Evolutionary conservation across 2,329 filamentous ascomycete species (phyloP), one percentile per base, ranked within the genome.

Genomic region (Huntiella omanensis): DNA sequence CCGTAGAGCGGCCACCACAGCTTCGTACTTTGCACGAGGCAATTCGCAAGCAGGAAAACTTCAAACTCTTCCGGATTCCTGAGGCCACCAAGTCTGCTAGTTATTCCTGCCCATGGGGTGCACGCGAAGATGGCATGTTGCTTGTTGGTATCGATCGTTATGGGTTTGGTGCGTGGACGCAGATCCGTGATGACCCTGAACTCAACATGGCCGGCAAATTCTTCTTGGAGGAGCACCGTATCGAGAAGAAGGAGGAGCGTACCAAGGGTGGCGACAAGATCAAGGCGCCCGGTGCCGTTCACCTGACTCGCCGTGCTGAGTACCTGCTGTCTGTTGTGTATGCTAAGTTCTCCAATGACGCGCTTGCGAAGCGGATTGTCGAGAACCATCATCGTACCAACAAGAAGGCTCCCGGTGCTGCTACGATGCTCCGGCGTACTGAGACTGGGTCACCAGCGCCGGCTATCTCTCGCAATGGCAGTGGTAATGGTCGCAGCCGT

Each of bases 321-420:
- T 98, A 98, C 58, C 72, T 98, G 11, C 70, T 98, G 36, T 94
- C 86, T n/a, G 86, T 98, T 1, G 67, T 98, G 50, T 85, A 88
- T 58, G 84, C 75, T 10, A 77, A 93, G 57, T 85, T 92, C 61
- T 80, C 77, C 2, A 77, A 76, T 51, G 83, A 93, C 56, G 70
- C 73, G 28, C 75, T 75, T 15, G 82, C 81, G 3, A 86, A 83
- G 59, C 79, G 78, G 56, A 76, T 81, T 1, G 77, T 92, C 22
- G 87, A 94, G 55, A 94, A 94, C 53, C 87, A 95, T 55, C 87
- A 93, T 60, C 83, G 87, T 47, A 94, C 88, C 64, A 93, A 87
- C 64, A 93, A 93, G 65, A 88, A 92, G 57, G 62, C 66, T 2
- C 60, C 63, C 4, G 58, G 75, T 42, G 59, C 64, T 52, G 28